Evolutionary conservation across 1,284 basidiomycete genomes (phyloP).

Genomic region (Amylostereum areolatum): DNA sequence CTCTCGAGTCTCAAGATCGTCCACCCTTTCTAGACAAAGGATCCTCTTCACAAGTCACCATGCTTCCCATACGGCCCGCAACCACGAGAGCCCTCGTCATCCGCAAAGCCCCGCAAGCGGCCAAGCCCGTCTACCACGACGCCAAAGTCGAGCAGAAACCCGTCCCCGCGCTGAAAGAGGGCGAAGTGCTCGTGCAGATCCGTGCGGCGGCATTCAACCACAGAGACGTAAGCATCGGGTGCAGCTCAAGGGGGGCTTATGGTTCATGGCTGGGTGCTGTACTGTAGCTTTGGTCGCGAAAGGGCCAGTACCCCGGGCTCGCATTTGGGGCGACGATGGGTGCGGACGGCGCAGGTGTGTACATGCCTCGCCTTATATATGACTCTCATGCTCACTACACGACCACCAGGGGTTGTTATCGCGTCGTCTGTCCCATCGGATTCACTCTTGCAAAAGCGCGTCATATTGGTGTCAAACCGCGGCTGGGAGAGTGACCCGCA

Average conservation of each 20-base stretch:
- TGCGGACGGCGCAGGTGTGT: slow-evolving; percentile 67
- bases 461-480: slow-evolving; percentile 70
- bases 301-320: slow-evolving; percentile 66
- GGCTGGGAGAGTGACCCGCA: slow-evolving; percentile 68
- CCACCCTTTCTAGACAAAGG: too few relatives aligned
- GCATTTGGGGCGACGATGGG: slow-evolving; percentile 57
- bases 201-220: slow-evolving; percentile 75
- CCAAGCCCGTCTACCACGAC: slow-evolving; percentile 42
- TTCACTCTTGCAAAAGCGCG: slow-evolving; percentile 53
- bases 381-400: neutral
- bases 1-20: too few relatives aligned
- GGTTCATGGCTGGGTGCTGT: too few relatives aligned
- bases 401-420: slow-evolving; percentile 49
- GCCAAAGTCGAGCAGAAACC: slow-evolving; percentile 42
- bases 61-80: neutral
- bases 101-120: slow-evolving; percentile 25
- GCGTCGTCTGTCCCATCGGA: slow-evolving; percentile 49
- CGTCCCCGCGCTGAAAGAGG: slow-evolving; percentile 43
- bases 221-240: slow-evolving; percentile 53
- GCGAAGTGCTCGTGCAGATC: slow-evolving; percentile 61
- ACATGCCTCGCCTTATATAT: neutral
- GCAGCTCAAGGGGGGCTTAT: too few relatives aligned
- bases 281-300: slow-evolving; percentile 66
- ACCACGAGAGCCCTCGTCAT: slow-evolving; percentile 34
- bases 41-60: neutral